phyloP scores from a whole-genome alignment of 1,284 basidiomycete genomes.

The Bjerkandera adusta region DNA sequence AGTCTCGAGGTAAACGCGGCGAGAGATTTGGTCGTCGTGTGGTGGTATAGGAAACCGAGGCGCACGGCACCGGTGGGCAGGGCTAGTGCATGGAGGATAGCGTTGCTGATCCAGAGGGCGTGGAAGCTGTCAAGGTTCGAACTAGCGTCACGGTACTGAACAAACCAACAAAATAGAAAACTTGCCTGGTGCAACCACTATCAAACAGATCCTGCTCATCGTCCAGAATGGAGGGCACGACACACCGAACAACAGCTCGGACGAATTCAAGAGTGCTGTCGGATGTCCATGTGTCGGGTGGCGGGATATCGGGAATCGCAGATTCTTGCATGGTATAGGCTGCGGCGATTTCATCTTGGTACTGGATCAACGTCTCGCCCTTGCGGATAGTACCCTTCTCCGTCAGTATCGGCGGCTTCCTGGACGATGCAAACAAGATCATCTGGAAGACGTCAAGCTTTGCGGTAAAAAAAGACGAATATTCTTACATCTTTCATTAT shows the following conservation, averaged over 20 bases:
- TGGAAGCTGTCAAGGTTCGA: no score
- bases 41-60: background rate
- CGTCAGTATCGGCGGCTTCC: conserved; percentile 35
- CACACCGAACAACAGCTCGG: background rate
- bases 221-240: background rate
- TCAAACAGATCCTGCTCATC: background rate
- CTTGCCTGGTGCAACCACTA: background rate
- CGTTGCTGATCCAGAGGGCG: background rate
- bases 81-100: background rate
- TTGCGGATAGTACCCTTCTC: conserved; percentile 34
- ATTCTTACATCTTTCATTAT: conserved; percentile 35
- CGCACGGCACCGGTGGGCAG: background rate
- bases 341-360: conserved; percentile 33
- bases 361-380: conserved; percentile 32
- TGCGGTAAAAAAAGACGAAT: background rate
- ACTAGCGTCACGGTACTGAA: background rate
- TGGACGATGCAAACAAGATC: conserved; percentile 31
- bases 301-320: background rate
- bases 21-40: background rate
- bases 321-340: conserved; percentile 26
- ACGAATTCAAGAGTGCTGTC: background rate
- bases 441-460: conserved; percentile 24
- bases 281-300: background rate
- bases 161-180: no score
- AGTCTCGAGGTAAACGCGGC: background rate